These are phyloP conservation scores for Penicillium subrubescens DNA, from an alignment of 495 filamentous ascomycete species.

Conservation along the genomic window DNA sequence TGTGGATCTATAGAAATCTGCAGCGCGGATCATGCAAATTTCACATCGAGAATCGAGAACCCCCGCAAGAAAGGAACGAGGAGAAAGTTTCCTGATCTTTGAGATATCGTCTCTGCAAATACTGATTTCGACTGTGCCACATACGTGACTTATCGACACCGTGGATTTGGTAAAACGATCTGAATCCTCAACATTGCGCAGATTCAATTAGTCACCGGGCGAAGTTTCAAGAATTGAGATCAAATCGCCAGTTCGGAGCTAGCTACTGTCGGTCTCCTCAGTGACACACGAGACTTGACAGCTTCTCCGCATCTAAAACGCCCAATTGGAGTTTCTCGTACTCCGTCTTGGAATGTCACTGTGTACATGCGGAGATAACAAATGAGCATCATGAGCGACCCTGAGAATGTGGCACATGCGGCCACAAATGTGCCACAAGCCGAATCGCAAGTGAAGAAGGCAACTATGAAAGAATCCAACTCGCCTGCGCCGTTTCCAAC, in stretches of 20 bases:
- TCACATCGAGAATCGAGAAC: neutral
- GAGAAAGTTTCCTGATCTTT: neutral
- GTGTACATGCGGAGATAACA: neutral
- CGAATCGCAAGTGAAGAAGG: neutral
- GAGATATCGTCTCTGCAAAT: neutral
- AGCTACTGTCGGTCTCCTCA: neutral
- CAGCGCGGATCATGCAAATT: conserved; percentile 8
- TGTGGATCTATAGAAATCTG: conserved; percentile 6
- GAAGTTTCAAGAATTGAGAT: neutral
- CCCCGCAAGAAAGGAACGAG: neutral
- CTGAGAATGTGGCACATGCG: neutral
- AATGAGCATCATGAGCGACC: neutral
- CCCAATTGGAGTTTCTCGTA: neutral
- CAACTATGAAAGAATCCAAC: neutral
- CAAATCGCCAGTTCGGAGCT: neutral
- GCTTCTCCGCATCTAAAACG: neutral
- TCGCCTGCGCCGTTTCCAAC: neutral
- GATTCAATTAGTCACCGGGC: neutral
- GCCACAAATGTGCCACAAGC: neutral
- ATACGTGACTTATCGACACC: neutral
- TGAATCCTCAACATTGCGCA: neutral
- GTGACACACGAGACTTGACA: neutral
- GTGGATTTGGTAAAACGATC: neutral
- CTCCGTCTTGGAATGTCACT: neutral
- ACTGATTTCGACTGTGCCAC: neutral